These are phyloP conservation scores for Coprinopsis cinerea DNA, from an alignment of 768 basidiomycete genomes.

Conservation along the genomic window DNA sequence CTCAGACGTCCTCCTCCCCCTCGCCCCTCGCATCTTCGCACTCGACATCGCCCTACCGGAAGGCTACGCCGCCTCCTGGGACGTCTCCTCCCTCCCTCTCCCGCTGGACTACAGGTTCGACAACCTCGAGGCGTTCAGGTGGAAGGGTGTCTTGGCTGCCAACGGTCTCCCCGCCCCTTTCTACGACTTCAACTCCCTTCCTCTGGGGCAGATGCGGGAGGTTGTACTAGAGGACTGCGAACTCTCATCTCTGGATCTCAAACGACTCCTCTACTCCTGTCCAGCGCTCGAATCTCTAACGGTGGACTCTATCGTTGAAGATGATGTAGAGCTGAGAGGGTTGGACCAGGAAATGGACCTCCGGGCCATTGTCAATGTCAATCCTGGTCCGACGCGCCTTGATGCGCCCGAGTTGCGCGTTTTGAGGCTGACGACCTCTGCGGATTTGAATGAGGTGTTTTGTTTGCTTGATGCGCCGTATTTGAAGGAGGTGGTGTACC, in stretches of 20 bases:
- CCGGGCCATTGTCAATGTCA: background rate
- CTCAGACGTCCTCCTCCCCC: background rate
- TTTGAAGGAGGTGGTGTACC: background rate
- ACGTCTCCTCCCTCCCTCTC: background rate
- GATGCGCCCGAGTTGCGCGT: background rate
- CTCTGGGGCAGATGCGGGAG: background rate
- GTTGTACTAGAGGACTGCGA: background rate
- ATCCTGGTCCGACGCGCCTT: background rate
- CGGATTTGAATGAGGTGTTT: background rate
- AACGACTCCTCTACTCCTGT: background rate
- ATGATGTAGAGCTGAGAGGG: no score
- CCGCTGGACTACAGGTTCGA: background rate
- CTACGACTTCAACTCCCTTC: constrained; percentile 3
- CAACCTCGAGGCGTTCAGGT: constrained; percentile 1
- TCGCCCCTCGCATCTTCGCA: background rate
- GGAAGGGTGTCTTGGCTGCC: background rate
- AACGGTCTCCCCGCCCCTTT: background rate
- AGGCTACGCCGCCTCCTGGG: background rate
- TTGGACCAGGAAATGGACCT: background rate
- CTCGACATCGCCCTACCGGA: background rate
- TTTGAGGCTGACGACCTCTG: background rate
- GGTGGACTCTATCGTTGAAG: background rate
- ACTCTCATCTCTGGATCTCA: background rate
- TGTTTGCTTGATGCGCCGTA: background rate
- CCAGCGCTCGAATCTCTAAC: background rate